Conservation (phyloP, 1,139 yeast genomes). For the Protomyces lactucae-debilis region DNA sequence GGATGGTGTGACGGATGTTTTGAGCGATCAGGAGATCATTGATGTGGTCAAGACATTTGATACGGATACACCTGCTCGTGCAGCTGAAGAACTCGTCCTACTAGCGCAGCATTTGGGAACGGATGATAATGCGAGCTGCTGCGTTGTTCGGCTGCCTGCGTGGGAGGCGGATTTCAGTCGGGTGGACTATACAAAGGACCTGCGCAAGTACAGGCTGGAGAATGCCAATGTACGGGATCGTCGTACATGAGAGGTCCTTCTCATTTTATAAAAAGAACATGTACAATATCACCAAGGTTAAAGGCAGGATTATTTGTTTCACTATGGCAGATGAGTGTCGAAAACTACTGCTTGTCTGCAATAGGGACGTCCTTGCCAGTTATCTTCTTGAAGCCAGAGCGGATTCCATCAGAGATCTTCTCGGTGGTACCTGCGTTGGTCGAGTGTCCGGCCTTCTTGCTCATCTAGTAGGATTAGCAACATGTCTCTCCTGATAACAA, state of each 20-base stretch:
- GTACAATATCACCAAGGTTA: no score
- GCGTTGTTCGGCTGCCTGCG: slow-evolving; percentile 71
- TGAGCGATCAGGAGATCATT: slow-evolving; percentile 85
- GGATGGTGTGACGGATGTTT: slow-evolving; percentile 78
- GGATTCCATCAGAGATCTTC: slow-evolving; percentile 27
- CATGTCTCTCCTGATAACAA: no score
- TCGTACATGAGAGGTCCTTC: neutral
- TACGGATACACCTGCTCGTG: slow-evolving; percentile 61
- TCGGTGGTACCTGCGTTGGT: slow-evolving; percentile 26
- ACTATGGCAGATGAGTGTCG: neutral
- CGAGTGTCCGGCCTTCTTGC: slow-evolving; percentile 20
- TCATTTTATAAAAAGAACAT: no score
- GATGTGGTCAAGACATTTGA: slow-evolving; percentile 75
- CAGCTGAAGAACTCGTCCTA: slow-evolving; percentile 78
- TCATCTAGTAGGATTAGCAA: neutral
- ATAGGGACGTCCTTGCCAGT: slow-evolving; percentile 27
- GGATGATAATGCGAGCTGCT: slow-evolving; percentile 89
- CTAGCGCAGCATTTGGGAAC: slow-evolving; percentile 86
- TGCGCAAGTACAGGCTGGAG: slow-evolving; percentile 11
- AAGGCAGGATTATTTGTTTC: neutral
- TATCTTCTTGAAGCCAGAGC: slow-evolving; percentile 26
- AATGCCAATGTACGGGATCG: slow-evolving; percentile 11
- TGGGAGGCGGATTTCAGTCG: slow-evolving; percentile 47
- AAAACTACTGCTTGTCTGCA: slow-evolving; percentile 19
- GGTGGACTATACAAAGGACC: slow-evolving; percentile 19